Percentiles rank a stretch among this genome's conserved stretches.
Conservation (phyloP, 345 rosid genomes). For the Populus alba region DNA sequence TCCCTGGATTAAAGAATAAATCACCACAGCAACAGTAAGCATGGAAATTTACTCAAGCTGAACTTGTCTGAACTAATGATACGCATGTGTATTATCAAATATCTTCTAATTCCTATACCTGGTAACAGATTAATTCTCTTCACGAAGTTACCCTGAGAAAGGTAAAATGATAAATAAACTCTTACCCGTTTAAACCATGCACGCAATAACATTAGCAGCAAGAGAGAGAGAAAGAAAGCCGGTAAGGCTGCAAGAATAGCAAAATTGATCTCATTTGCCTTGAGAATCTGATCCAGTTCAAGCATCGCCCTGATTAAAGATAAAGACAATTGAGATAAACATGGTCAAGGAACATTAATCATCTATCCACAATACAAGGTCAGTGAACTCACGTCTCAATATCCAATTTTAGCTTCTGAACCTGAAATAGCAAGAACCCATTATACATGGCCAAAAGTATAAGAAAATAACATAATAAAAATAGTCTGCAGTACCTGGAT, state of each 20-base stretch:
- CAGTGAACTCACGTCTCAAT: slow-evolving; percentile 75
- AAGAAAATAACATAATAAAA: slow-evolving; percentile 11
- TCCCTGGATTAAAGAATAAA: too few species aligned
- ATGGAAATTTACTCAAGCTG: too few species aligned
- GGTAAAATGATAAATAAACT: not conserved
- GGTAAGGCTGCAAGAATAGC: slow-evolving; percentile 95
- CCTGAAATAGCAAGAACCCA: slow-evolving; percentile 49
- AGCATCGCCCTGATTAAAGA: slow-evolving; percentile 80
- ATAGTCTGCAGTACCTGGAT: slow-evolving; percentile 61
- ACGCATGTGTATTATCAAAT: too few species aligned
- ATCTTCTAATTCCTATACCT: not conserved
- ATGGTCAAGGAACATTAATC: not conserved
- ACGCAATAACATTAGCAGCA: slow-evolving; percentile 57
- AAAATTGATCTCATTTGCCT: slow-evolving; percentile 95
- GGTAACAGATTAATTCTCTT: slow-evolving; percentile 4
- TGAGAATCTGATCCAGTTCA: slow-evolving; percentile 89
- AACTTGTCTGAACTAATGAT: too few species aligned
- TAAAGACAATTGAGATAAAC: slow-evolving; percentile 19
- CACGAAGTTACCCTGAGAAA: not conserved
- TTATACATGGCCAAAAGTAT: slow-evolving; percentile 13
- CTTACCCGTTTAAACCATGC: slow-evolving; percentile 76
- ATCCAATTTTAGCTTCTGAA: slow-evolving; percentile 92
- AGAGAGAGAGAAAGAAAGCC: slow-evolving; percentile 73
- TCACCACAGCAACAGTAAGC: too few species aligned
- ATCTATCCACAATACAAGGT: slow-evolving; percentile 16